Conservation (phyloP, 257 asterid genomes). For the Gentiana macrophylla region DNA sequence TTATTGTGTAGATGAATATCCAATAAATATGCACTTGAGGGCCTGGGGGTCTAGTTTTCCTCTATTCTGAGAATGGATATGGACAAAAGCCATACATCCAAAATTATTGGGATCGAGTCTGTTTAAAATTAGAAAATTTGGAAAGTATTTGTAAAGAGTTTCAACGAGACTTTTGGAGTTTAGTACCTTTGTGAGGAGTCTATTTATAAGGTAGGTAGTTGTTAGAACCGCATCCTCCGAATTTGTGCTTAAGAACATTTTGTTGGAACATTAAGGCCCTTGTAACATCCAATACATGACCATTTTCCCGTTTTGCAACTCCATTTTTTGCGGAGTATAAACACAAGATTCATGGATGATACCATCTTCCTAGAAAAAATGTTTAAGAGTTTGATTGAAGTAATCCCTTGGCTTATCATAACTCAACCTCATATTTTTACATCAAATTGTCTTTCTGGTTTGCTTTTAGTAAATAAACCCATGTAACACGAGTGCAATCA, state of each 20-base stretch:
- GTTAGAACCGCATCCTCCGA: neutral
- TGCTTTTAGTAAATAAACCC: neutral
- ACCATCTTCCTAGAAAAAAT: neutral
- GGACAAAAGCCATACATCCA: neutral
- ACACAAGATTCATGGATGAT: conserved; percentile 4
- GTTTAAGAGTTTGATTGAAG: neutral
- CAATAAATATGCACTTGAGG: neutral
- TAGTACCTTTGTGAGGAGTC: neutral
- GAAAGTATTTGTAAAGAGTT: neutral
- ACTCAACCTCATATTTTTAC: neutral
- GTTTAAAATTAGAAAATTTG: neutral
- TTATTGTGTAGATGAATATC: neutral
- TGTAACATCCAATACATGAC: neutral
- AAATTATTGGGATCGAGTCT: neutral
- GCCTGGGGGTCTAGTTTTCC: neutral
- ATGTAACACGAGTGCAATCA: neutral
- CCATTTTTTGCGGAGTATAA: conserved; percentile 15
- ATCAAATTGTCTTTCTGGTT: conserved; percentile 4
- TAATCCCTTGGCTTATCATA: conserved; percentile 4
- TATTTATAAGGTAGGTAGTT: neutral
- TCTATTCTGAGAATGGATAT: neutral
- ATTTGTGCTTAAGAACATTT: neutral
- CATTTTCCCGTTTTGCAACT: conserved; percentile 1
- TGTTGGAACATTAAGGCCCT: neutral
- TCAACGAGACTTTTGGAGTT: neutral